phyloP scores from a whole-genome alignment of 1,139 yeast species.

The Eremothecium coryli region DNA sequence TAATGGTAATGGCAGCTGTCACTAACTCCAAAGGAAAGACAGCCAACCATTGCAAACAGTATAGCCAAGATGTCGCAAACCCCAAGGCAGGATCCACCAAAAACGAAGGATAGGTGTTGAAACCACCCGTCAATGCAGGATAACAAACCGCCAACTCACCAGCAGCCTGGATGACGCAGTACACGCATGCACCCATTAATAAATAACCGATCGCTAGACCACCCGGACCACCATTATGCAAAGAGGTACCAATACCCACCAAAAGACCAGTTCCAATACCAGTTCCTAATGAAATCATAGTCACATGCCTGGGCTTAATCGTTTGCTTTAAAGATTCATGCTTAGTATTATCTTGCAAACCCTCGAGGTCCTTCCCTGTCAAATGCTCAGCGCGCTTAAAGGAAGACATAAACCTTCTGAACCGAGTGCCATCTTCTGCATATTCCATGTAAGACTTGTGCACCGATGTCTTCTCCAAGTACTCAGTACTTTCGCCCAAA shows the following conservation, averaged over 20 bases:
- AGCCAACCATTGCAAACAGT: constrained; percentile 71
- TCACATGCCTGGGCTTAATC: constrained; percentile 42
- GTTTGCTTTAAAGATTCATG: constrained; percentile 37
- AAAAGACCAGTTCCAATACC: constrained; percentile 75
- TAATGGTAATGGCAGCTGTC: constrained; percentile 64
- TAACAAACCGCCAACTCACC: constrained; percentile 77
- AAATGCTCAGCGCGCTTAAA: constrained; percentile 20
- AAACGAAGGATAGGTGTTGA: constrained; percentile 59
- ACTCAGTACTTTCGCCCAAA: constrained; percentile 3
- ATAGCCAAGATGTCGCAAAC: constrained; percentile 72
- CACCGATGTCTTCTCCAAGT: constrained; percentile 9
- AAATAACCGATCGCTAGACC: constrained; percentile 63
- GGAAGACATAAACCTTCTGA: constrained; percentile 22
- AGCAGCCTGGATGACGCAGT: constrained; percentile 70
- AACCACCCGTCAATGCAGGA: constrained; percentile 69
- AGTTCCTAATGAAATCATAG: constrained; percentile 76
- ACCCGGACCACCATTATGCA: constrained; percentile 72
- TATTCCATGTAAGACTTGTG: constrained; percentile 6
- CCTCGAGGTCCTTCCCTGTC: constrained; percentile 8
- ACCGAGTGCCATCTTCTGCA: constrained; percentile 7
- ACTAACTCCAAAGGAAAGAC: constrained; percentile 69
- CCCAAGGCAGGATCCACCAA: constrained; percentile 70
- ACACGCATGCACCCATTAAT: constrained; percentile 59
- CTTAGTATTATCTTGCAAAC: constrained; percentile 3
- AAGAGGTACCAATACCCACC: constrained; percentile 65